Conservation (phyloP, 23 red algal species). For the Agarophyton chilense region DNA sequence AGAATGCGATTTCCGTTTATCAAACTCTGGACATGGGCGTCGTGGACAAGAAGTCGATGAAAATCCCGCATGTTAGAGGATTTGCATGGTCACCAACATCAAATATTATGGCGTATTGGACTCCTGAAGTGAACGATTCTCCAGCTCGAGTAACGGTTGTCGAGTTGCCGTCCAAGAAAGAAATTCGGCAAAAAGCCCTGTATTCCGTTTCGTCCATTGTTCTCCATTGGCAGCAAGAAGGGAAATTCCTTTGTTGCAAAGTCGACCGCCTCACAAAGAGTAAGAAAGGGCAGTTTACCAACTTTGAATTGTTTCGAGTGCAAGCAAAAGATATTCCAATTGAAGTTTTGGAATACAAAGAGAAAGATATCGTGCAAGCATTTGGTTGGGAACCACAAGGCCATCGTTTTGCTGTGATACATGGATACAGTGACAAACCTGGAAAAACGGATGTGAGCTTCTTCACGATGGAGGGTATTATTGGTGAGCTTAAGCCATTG, state of each 20-base stretch:
- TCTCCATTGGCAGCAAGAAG: conserved; percentile 94
- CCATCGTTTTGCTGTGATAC: conserved; percentile 87
- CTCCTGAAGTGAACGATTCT: conserved; percentile 89
- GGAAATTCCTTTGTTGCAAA: conserved; percentile 92
- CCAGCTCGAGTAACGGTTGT: conserved; percentile 92
- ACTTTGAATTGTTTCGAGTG: conserved; percentile 97
- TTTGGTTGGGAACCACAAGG: conserved; percentile 97
- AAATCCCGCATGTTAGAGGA: conserved; percentile 65
- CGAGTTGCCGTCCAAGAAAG: conserved; percentile 89
- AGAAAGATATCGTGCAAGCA: conserved; percentile 73
- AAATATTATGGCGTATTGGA: conserved; percentile 94
- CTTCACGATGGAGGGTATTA: conserved; percentile 79
- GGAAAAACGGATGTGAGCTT: conserved; percentile 82
- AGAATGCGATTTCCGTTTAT: conserved; percentile 85
- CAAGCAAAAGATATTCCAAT: conserved; percentile 89
- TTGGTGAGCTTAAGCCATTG: conserved; percentile 69
- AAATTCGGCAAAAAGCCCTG: conserved; percentile 95
- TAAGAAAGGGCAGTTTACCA: conserved; percentile 90
- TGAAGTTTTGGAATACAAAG: conserved; percentile 95
- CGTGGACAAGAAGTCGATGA: conserved; percentile 89
- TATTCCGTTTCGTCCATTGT: conserved; percentile 92
- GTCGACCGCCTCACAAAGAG: conserved; percentile 90
- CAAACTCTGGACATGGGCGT: conserved; percentile 83
- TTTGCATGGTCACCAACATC: conserved; percentile 96
- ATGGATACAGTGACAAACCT: conserved; percentile 69